phyloP scores from a whole-genome alignment of 768 basidiomycete species.

The Suillus luteus region DNA sequence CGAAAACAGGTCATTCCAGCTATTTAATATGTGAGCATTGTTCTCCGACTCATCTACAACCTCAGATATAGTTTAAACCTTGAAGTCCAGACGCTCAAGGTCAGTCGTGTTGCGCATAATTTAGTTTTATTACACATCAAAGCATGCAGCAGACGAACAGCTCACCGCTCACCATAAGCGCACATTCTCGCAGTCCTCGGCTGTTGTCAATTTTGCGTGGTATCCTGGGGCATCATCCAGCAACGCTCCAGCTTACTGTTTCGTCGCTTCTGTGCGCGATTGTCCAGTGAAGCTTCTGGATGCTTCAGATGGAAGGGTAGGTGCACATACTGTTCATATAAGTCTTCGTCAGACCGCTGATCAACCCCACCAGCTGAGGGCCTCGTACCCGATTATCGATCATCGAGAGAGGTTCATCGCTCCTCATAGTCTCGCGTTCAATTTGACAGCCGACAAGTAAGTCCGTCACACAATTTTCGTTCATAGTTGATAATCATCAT shows the following conservation, averaged over 20 bases:
- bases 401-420: conserved; percentile 91
- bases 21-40: conserved; percentile 46
- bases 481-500: not conserved
- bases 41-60: not conserved
- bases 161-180: conserved; percentile 17
- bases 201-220: conserved; percentile 83
- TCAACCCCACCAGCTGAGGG: conserved; percentile 62
- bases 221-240: conserved; percentile 71
- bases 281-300: conserved; percentile 85
- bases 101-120: not conserved
- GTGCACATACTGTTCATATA: conserved; percentile 21
- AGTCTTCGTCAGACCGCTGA: not conserved
- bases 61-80: not conserved
- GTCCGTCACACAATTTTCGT: conserved; percentile 18
- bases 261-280: conserved; percentile 81
- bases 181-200: conserved; percentile 56
- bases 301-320: conserved; percentile 72
- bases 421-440: conserved; percentile 83
- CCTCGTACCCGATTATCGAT: conserved; percentile 90
- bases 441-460: conserved; percentile 65
- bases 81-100: not conserved
- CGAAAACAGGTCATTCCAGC: conserved; percentile 68
- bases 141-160: not conserved
- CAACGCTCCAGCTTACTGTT: conserved; percentile 74
- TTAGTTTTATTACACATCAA: not conserved